A percentile compares a stretch with the other conserved stretches of the same genome.
Conservation (phyloP, 108 stramenopile species). For the Cyclotella atomus region DNA sequence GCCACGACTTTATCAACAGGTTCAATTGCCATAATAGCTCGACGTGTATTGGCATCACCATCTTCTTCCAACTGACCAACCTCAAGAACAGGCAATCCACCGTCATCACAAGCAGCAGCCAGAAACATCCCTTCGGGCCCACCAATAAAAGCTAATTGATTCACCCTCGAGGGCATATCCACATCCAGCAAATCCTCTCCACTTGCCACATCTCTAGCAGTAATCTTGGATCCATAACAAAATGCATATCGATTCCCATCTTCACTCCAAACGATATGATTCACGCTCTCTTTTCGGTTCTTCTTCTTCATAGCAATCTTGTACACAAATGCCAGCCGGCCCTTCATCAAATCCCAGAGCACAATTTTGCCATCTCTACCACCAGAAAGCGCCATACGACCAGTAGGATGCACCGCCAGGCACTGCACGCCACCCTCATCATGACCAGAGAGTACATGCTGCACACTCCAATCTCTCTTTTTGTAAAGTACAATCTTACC, state of each 20-base stretch:
- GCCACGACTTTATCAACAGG: constrained; percentile 80
- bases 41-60: constrained; percentile 56
- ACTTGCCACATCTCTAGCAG: constrained; percentile 75
- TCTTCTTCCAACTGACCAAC: constrained; percentile 53
- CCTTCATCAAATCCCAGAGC: constrained; percentile 91
- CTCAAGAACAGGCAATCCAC: constrained; percentile 82
- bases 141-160: constrained; percentile 75
- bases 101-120: constrained; percentile 91
- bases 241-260: constrained; percentile 80
- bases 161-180: constrained; percentile 69
- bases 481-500: constrained; percentile 89
- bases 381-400: constrained; percentile 81
- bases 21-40: constrained; percentile 91
- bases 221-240: constrained; percentile 72
- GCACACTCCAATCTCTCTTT: constrained; percentile 83
- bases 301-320: constrained; percentile 52
- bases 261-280: constrained; percentile 68
- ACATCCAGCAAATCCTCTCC: constrained; percentile 85
- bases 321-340: constrained; percentile 76
- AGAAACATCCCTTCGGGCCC: constrained; percentile 76
- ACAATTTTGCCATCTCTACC: constrained; percentile 83
- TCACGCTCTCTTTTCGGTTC: constrained; percentile 55
- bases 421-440: constrained; percentile 69
- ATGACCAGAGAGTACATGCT: constrained; percentile 85
- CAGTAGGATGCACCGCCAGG: constrained; percentile 84